phyloP scores from a whole-genome alignment of 495 filamentous ascomycete genomes.

The Penicillium taxi region DNA sequence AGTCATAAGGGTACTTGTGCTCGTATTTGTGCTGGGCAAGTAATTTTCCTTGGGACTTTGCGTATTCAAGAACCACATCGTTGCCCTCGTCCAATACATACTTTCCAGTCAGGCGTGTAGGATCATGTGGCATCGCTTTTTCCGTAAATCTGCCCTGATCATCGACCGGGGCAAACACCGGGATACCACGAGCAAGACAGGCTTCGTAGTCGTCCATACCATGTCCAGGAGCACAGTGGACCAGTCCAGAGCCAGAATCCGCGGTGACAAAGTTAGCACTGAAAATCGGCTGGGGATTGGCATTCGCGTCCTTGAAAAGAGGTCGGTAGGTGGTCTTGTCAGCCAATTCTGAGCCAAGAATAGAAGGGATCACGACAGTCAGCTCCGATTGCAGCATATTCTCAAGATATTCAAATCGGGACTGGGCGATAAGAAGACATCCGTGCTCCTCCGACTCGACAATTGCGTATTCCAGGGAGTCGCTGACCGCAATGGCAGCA shows the following conservation, averaged over 20 bases:
- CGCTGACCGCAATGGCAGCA: constrained; percentile 70
- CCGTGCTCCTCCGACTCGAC: constrained; percentile 48
- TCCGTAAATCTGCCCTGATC: constrained; percentile 70
- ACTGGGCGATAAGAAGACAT: constrained; percentile 57
- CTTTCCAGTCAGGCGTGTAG: constrained; percentile 51
- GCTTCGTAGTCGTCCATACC: constrained; percentile 94
- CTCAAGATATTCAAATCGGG: constrained; percentile 50
- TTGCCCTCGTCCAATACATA: constrained; percentile 59
- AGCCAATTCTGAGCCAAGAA: constrained; percentile 59
- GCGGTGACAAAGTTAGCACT: constrained; percentile 79
- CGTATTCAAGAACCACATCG: constrained; percentile 56
- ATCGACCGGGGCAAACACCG: constrained; percentile 72
- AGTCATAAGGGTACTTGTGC: constrained; percentile 97
- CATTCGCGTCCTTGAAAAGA: constrained; percentile 45
- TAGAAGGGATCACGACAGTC: constrained; percentile 44
- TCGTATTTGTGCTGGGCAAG: constrained; percentile 58
- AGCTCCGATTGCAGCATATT: constrained; percentile 35
- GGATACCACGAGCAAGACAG: constrained; percentile 57
- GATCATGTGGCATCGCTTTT: constrained; percentile 61
- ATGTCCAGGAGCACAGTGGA: constrained; percentile 90
- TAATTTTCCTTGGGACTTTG: constrained; percentile 47
- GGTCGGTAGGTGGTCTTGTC: constrained; percentile 57
- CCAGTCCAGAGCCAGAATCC: constrained; percentile 81
- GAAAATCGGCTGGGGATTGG: constrained; percentile 58
- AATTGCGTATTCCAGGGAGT: constrained; percentile 64